These are phyloP conservation scores for Trametes punicea DNA, from an alignment of 768 basidiomycete species.

Conservation along the genomic window DNA sequence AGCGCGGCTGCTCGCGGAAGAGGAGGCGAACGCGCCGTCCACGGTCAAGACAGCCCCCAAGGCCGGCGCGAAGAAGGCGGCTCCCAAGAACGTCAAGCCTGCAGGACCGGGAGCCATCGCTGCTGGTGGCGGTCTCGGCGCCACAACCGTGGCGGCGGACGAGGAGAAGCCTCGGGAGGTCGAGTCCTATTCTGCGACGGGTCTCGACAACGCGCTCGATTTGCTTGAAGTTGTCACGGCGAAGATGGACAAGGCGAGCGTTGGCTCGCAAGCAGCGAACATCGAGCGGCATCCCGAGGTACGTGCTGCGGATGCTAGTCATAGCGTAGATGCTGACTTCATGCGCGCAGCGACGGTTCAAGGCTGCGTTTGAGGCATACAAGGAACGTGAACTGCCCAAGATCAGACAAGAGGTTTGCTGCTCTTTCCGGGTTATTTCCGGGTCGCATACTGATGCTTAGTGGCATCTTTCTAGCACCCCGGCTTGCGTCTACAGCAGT, in stretches of 20 bases:
- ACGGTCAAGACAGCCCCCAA: constrained; percentile 67
- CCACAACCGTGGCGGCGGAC: constrained; percentile 22
- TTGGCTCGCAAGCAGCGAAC: constrained; percentile 81
- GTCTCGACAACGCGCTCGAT: constrained; percentile 89
- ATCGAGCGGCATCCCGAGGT: constrained; percentile 94
- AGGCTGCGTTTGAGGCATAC: constrained; percentile 91
- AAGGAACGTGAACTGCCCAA: constrained; percentile 82
- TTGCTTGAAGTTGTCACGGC: constrained; percentile 85
- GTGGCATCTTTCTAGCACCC: constrained; percentile 61
- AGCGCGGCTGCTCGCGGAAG: constrained; percentile 82
- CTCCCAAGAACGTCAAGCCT: constrained; percentile 44
- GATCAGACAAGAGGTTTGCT: constrained; percentile 64
- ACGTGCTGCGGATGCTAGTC: constrained; percentile 23
- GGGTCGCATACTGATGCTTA: not conserved
- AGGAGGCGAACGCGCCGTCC: constrained; percentile 60
- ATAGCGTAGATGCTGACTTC: not conserved
- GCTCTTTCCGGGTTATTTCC: not conserved
- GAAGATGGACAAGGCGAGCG: constrained; percentile 89
- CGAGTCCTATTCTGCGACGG: constrained; percentile 79
- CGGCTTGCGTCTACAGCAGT: constrained; percentile 87
- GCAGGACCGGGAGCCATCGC: constrained; percentile 85
- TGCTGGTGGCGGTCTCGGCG: constrained; percentile 55
- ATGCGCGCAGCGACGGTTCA: constrained; percentile 75
- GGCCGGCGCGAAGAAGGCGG: constrained; percentile 54
- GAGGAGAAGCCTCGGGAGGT: constrained; percentile 38